Base-by-base conservation (phyloP, 345 rosid genomes). In the Cardamine resedifolia region DNA sequence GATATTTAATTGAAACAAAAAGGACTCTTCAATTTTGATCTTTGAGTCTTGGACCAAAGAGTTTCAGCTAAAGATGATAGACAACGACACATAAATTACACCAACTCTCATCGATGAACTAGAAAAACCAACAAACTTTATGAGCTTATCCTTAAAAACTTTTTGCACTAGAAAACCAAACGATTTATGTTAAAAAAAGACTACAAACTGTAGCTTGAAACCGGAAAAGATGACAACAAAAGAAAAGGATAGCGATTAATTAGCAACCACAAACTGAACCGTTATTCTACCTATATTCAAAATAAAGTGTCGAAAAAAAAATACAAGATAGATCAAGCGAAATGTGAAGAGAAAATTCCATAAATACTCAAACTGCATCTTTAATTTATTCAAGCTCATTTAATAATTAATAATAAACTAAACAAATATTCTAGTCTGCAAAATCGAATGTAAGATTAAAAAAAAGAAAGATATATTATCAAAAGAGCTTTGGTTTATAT, bases 401-500 rank as follows among this genome's bases (percentile, higher is more conserved):
- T 34, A 57, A 57, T 58, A 24, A 50, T n/a, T n/a, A n/a, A n/a
- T n/a, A n/a, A n/a, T n/a, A 66, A 58, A 11, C 61, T 61, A 68
- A 67, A 41, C 44, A 39, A 68, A 0, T n/a, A 0, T 24, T 53
- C 70, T 69, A 76, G 66, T 69, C 47, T 63, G 52, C 11, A 47
- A 55, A 55, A 30, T 47, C 23, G 44, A 63, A 63, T 56, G 60
- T 34, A 76, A 53, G 48, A 52, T 24, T 1, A n/a, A 4, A 19
- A 58, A 20, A 30, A 24, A 7, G 8, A 49, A 31, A 23, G 7
- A 12, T 21, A 11, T 8, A 34, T 24, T 1, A 39, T 51, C 21
- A 14, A 76, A 76, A 36, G 39, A 70, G 60, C 53, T 70, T 76
- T 38, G 66, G 72, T 58, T 23, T 73, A 65, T 47, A 47, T 44